These are phyloP conservation scores for Lepraria neglecta DNA, from an alignment of 495 filamentous ascomycete genomes.

Conservation along the genomic window DNA sequence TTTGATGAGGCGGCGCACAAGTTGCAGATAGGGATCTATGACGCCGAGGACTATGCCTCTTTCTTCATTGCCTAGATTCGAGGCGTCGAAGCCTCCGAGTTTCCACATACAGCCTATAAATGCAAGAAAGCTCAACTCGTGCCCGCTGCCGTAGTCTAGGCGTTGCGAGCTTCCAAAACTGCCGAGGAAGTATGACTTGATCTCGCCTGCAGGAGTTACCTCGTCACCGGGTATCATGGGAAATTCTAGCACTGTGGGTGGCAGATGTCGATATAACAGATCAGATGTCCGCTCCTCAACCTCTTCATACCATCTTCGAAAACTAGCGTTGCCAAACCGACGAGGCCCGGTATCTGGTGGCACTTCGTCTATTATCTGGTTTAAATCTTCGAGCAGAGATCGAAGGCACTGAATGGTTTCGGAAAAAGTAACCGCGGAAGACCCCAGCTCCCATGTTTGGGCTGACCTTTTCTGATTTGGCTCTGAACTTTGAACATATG, in stretches of 20 bases:
- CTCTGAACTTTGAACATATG: conserved; percentile 32
- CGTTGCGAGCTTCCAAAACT: conserved; percentile 84
- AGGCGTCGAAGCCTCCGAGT: conserved; percentile 60
- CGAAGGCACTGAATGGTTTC: conserved; percentile 59
- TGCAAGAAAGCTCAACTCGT: conserved; percentile 89
- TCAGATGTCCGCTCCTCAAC: conserved; percentile 51
- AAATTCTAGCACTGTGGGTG: conserved; percentile 41
- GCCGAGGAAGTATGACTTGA: conserved; percentile 74
- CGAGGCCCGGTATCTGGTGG: conserved; percentile 81
- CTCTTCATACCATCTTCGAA: conserved; percentile 71
- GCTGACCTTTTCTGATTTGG: conserved; percentile 28
- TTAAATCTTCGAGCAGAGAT: conserved; percentile 53
- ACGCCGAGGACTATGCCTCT: conserved; percentile 72
- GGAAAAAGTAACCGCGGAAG: conserved; percentile 45
- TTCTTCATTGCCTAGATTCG: conserved; percentile 51
- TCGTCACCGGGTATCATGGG: conserved; percentile 23
- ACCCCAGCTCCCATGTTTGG: conserved; percentile 50
- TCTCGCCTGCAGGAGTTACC: conserved; percentile 53
- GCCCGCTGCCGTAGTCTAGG: conserved; percentile 92
- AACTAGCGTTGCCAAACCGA: conserved; percentile 86
- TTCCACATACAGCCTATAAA: conserved; percentile 91
- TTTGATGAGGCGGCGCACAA: conserved; percentile 76
- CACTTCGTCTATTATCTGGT: conserved; percentile 63
- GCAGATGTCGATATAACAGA: conserved; percentile 59
- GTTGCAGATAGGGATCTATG: conserved; percentile 66